Conservation (phyloP, 257 asterid species). For the Mitragyna speciosa region DNA sequence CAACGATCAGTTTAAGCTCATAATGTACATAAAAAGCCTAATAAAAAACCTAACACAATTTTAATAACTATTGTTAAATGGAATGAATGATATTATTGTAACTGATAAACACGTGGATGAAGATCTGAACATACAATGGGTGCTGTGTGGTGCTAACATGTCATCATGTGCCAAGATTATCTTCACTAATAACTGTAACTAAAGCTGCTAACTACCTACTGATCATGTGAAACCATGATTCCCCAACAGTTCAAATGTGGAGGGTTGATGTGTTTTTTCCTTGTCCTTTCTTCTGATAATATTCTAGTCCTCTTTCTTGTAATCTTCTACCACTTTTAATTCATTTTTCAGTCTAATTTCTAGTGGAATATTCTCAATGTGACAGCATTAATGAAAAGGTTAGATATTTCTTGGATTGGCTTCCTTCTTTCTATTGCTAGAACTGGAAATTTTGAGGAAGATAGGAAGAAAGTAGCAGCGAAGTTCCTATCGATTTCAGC, state of each 20-base stretch:
- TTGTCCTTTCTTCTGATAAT: neutral
- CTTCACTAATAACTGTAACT: too few relatives aligned
- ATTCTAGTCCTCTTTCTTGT: neutral
- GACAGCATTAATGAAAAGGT: neutral
- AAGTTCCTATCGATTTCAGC: neutral
- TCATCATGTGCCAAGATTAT: too few relatives aligned
- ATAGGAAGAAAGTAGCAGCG: neutral
- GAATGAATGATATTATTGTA: too few relatives aligned
- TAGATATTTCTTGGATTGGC: neutral
- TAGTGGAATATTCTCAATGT: neutral
- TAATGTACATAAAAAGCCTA: too few relatives aligned
- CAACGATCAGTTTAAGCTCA: too few relatives aligned
- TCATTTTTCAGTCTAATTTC: neutral
- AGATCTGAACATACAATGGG: too few relatives aligned
- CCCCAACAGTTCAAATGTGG: neutral
- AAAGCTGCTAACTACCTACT: too few relatives aligned
- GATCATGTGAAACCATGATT: too few relatives aligned
- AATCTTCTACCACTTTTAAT: neutral
- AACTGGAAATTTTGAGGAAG: conserved; percentile 11
- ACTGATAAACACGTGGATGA: too few relatives aligned
- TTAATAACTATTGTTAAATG: too few relatives aligned
- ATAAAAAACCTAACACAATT: too few relatives aligned
- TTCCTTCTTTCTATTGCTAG: neutral
- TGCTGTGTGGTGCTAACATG: too few relatives aligned
- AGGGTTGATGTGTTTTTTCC: neutral